phyloP scores from a whole-genome alignment of 805 yeast genomes.

The Suhomyces emberorum region DNA sequence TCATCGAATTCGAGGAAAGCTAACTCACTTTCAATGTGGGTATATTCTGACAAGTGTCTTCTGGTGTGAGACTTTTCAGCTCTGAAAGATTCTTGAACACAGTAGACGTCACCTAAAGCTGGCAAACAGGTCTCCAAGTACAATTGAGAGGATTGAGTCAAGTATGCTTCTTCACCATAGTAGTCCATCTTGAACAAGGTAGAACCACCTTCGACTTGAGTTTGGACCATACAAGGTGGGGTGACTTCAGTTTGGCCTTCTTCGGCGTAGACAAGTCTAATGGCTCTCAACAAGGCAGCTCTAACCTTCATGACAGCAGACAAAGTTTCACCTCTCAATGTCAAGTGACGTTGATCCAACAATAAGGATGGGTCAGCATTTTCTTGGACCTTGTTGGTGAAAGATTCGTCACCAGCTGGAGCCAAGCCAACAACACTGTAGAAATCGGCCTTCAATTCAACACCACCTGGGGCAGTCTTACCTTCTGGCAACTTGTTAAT shows the following conservation, averaged over 20 bases:
- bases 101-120: constrained; percentile 93
- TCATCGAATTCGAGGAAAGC: constrained; percentile 87
- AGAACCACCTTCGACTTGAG: constrained; percentile 99
- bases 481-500: constrained; percentile 89
- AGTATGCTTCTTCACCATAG: constrained; percentile 94
- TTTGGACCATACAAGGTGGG: constrained; percentile 99
- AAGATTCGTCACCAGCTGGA: constrained; percentile 93
- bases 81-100: constrained; percentile 97
- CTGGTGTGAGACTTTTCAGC: constrained; percentile 99
- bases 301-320: constrained; percentile 94
- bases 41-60: constrained; percentile 95
- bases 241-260: constrained; percentile 85
- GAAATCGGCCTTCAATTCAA: constrained; percentile 87
- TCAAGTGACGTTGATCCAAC: constrained; percentile 91
- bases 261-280: constrained; percentile 75
- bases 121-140: constrained; percentile 96
- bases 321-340: constrained; percentile 94
- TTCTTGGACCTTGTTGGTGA: constrained; percentile 92
- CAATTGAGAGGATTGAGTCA: constrained; percentile 96
- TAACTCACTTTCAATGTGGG: constrained; percentile 94
- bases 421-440: constrained; percentile 89
- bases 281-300: constrained; percentile 66
- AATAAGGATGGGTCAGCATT: constrained; percentile 89
- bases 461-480: constrained; percentile 95
- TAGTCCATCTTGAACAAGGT: constrained; percentile 90